Percentiles rank a stretch among this genome's conserved stretches.
phyloP scores from a whole-genome alignment of 345 rosid genomes.

The Erysimum cheiranthoides region DNA sequence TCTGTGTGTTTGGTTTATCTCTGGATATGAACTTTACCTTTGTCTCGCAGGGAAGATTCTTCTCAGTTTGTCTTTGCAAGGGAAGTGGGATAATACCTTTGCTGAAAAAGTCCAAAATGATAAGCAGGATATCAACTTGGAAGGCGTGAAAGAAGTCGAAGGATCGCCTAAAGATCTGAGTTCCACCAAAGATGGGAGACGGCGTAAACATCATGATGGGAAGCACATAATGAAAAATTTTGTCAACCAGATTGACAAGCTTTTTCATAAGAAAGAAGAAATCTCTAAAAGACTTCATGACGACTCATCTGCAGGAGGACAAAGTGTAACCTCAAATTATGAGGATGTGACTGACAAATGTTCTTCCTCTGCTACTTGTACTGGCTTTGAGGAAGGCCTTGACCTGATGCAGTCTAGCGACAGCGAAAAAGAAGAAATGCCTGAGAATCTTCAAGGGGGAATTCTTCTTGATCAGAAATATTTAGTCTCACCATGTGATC shows the following conservation, averaged over 20 bases:
- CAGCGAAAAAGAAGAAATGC: constrained; percentile 54
- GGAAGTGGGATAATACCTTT: constrained; percentile 49
- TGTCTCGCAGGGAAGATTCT: constrained; percentile 69
- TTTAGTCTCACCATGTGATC: constrained; percentile 49
- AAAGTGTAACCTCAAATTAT: constrained; percentile 59
- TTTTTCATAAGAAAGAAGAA: constrained; percentile 66
- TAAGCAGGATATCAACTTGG: constrained; percentile 44
- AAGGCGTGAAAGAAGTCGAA: constrained; percentile 48
- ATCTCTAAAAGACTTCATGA: constrained; percentile 44
- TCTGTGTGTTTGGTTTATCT: constrained; percentile 8
- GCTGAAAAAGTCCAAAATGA: constrained; percentile 39
- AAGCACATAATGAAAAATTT: constrained; percentile 65
- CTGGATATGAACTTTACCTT: constrained; percentile 10
- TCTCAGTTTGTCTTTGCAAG: constrained; percentile 61
- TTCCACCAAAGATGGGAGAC: constrained; percentile 49
- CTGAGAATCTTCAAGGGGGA: constrained; percentile 76
- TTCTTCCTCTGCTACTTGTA: constrained; percentile 40
- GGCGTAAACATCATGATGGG: constrained; percentile 65
- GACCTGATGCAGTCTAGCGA: constrained; percentile 58
- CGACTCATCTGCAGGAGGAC: constrained; percentile 51
- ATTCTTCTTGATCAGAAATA: constrained; percentile 69
- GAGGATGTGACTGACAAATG: constrained; percentile 68
- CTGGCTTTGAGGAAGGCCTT: constrained; percentile 71
- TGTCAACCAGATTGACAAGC: constrained; percentile 58
- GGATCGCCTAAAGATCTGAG: constrained; percentile 35